Base-by-base conservation (phyloP, 371 early-diverging fungal genomes). In the Smittium mucronatum region DNA sequence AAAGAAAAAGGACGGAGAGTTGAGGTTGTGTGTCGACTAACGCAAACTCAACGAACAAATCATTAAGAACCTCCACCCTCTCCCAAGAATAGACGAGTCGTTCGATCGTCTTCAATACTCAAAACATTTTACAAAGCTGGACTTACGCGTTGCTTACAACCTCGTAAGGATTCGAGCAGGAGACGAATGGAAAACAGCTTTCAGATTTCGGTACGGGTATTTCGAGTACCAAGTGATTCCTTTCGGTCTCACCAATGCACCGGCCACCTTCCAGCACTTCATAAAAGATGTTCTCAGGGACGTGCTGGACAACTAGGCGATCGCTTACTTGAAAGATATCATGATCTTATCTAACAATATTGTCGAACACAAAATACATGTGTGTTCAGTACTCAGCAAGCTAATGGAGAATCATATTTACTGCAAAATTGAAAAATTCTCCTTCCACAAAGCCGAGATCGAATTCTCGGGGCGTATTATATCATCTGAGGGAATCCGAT, bases 1-100 rank as follows among this genome's bases (percentile, higher is more conserved):
- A n/a, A n/a, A n/a, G n/a, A n/a, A n/a, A n/a, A 84, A 85, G 47
- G 80, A 82, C 36, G 85, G 86, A 1, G n/a, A 69, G 1, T 16
- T 83, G 31, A 75, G 81, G 0, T 68, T 84, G 59, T 83, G 79
- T 32, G 57, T n/a, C 16, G 73, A 86, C 57, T 88, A 83, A 63
- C 72, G 83, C 0, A 75, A 69, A 67, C 29, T 67, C 5, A 67
- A 67, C n/a, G 29, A 28, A 28, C 5, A 11, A 11, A 67, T 11
- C 5, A 34, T n/a, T 76, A 77, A 34, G 25, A 36, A 63, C 25
- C 26, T 57, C 32, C 59, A 16, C 34, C 59, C 28, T 29, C 32
- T 35, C 67, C 78, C 75, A 28, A 29, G 69, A 26, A 70, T 29
- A 0, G 76, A 77, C 16, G 81, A 83, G 58, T 74, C 78, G n/a